These are phyloP conservation scores for Colletotrichum chrysophilum DNA, from an alignment of 2,329 filamentous ascomycete genomes.

Conservation along the genomic window DNA sequence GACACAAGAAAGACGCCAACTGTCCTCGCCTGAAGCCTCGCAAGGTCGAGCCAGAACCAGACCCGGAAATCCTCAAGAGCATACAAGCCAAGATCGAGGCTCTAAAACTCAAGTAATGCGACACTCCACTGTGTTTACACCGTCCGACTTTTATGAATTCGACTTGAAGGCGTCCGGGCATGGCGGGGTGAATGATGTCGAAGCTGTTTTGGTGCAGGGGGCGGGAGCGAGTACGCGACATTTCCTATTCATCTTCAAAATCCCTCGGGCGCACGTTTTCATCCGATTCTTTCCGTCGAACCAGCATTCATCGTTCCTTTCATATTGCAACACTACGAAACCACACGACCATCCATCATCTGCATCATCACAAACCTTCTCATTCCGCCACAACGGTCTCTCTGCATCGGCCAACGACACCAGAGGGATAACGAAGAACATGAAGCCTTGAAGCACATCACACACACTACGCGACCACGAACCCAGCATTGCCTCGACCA, in stretches of 20 bases:
- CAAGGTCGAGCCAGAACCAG: conserved; percentile 65
- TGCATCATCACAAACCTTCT: conserved; percentile 13
- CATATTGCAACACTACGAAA: conserved; percentile 17
- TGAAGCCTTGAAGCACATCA: conserved; percentile 9
- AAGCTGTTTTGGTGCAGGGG: background rate
- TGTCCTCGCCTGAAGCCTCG: conserved; percentile 65
- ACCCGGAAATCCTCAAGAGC: conserved; percentile 63
- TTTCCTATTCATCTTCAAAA: conserved; percentile 3
- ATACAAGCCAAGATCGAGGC: conserved; percentile 61
- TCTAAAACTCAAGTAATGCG: conserved; percentile 36
- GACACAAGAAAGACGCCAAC: conserved; percentile 62
- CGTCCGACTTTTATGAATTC: background rate
- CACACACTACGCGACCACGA: conserved; percentile 4
- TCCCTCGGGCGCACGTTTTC: conserved; percentile 3
- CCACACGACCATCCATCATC: conserved; percentile 11
- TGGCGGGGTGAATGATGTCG: conserved; percentile 1
- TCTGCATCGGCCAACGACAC: background rate
- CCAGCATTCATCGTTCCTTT: conserved; percentile 13
- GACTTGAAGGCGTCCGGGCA: conserved; percentile 10
- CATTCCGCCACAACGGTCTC: background rate
- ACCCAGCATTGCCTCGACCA: background rate
- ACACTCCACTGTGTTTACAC: background rate
- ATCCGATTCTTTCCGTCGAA: conserved; percentile 5
- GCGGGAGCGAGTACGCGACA: conserved; percentile 10
- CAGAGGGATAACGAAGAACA: conserved; percentile 18